Evolutionary conservation across 495 filamentous ascomycete species (phyloP).

Genomic region (Aspergillus hancockii): DNA sequence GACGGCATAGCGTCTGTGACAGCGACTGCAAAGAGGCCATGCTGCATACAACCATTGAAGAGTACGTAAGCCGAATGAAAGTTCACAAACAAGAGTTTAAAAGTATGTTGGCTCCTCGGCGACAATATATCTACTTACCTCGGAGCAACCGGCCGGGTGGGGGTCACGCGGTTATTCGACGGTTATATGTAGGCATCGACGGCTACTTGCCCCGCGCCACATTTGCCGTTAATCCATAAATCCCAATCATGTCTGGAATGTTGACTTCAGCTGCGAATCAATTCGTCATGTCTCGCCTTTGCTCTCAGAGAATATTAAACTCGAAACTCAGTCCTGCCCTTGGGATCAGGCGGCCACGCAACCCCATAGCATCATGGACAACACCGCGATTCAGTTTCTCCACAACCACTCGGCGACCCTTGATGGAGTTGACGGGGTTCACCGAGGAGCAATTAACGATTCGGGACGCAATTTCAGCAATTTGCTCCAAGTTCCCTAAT

Average conservation of each 20-base stretch:
- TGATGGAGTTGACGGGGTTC: conserved; percentile 76
- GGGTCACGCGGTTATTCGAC: background rate
- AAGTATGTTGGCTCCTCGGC: background rate
- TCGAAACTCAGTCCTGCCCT: background rate
- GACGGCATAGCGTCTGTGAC: background rate
- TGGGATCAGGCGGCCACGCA: background rate
- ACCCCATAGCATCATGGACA: background rate
- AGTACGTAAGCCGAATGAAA: background rate
- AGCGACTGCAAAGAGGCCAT: background rate
- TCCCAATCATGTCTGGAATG: background rate
- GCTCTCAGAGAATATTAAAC: background rate
- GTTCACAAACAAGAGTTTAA: background rate
- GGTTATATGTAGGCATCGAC: background rate
- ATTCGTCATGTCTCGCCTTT: background rate
- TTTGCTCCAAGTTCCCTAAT: conserved; percentile 64
- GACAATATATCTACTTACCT: background rate
- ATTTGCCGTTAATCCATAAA: background rate
- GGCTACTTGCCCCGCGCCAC: background rate
- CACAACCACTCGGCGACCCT: conserved; percentile 27
- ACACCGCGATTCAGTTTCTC: conserved; percentile 27
- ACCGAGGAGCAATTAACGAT: conserved; percentile 70
- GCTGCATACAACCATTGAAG: background rate
- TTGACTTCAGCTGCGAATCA: background rate
- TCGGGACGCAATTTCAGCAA: conserved; percentile 65
- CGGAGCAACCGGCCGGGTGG: background rate